Percentiles rank a stretch among this genome's conserved stretches.
phyloP scores from a whole-genome alignment of 345 rosid species.

The Melaleuca quinquenervia region DNA sequence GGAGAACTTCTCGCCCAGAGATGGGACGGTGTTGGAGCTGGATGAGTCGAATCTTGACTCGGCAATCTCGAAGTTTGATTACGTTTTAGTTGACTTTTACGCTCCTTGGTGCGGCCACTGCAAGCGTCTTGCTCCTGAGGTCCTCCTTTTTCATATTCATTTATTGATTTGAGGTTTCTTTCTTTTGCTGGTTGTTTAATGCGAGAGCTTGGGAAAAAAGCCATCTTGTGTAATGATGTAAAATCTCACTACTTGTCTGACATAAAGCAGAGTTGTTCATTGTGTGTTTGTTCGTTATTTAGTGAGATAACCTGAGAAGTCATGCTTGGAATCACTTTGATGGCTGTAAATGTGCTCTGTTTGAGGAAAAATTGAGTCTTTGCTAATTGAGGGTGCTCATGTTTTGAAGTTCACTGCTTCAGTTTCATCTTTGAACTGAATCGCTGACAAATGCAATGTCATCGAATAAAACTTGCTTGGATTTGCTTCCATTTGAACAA shows the following conservation, averaged over 20 bases:
- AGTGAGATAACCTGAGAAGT: neutral
- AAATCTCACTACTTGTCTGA: neutral
- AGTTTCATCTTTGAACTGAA: neutral
- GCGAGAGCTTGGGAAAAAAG: neutral
- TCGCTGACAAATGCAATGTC: neutral
- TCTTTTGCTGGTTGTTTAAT: neutral
- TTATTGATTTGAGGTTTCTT: neutral
- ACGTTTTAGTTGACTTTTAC: slow-evolving; percentile 76
- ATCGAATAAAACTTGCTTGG: neutral
- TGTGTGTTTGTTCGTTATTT: neutral
- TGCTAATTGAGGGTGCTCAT: neutral
- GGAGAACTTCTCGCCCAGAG: slow-evolving; percentile 18
- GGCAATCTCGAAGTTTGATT: slow-evolving; percentile 64
- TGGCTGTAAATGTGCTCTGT: neutral
- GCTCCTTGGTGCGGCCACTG: slow-evolving; percentile 99
- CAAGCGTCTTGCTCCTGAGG: slow-evolving; percentile 92
- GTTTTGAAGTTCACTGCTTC: neutral
- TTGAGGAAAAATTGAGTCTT: neutral
- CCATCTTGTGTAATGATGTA: neutral
- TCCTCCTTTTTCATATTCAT: neutral
- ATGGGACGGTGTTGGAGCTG: slow-evolving; percentile 70
- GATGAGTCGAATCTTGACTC: slow-evolving; percentile 80
- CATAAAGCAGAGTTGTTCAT: neutral
- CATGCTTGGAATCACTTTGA: neutral
- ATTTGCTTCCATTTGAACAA: neutral